These are phyloP conservation scores for Dillenia turbinata DNA, from an alignment of 164 flowering plant species.

Conservation along the genomic window DNA sequence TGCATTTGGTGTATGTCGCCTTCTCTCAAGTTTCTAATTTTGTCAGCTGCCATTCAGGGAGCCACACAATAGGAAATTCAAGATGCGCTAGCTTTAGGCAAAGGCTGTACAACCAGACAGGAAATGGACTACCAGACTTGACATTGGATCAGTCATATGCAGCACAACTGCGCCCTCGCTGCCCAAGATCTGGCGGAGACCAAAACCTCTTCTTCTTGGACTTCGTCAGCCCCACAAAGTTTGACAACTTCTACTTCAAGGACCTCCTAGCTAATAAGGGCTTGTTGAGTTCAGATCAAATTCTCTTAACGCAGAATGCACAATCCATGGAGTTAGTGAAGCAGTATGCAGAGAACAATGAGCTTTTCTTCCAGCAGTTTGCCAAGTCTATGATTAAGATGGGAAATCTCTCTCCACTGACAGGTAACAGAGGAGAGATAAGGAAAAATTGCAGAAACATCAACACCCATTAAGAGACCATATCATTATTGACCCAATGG, in stretches of 20 bases:
- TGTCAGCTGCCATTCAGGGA: constrained; percentile 43
- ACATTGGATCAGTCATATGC: constrained; percentile 65
- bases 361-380: constrained; percentile 76
- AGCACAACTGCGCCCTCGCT: constrained; percentile 44
- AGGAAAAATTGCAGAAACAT: constrained; percentile 79
- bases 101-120: constrained; percentile 88
- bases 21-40: not conserved
- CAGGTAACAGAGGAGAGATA: constrained; percentile 76
- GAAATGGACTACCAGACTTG: constrained; percentile 68
- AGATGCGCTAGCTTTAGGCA: constrained; percentile 91
- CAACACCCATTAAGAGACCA: constrained; percentile 17
- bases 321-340: constrained; percentile 58
- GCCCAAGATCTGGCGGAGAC: constrained; percentile 94
- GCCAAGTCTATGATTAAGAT: constrained; percentile 85
- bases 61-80: constrained; percentile 91
- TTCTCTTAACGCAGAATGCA: constrained; percentile 54
- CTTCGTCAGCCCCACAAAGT: constrained; percentile 50
- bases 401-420: constrained; percentile 85
- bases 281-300: constrained; percentile 71
- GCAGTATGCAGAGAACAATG: constrained; percentile 55
- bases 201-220: constrained; percentile 80
- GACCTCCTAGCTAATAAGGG: constrained; percentile 69
- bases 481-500: no score
- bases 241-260: constrained; percentile 87
- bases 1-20: not conserved